phyloP scores from a whole-genome alignment of 1,284 basidiomycete genomes.

The Ceratobasidium sp. region DNA sequence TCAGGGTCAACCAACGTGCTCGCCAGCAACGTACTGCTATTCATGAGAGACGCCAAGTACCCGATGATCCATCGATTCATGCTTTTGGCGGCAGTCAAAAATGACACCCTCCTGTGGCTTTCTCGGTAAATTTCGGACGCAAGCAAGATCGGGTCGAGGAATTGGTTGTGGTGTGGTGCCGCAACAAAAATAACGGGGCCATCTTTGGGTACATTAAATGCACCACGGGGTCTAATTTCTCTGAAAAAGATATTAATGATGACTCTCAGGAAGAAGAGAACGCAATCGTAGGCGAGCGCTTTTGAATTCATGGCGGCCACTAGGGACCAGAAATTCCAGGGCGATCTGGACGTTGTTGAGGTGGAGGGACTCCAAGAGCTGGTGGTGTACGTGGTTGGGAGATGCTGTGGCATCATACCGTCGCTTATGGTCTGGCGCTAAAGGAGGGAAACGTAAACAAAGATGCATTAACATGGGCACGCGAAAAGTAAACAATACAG shows the following conservation, averaged over 20 bases:
- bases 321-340: not conserved
- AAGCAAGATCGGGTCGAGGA: conserved; percentile 91
- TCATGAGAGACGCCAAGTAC: conserved; percentile 83
- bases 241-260: conserved; percentile 97
- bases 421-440: conserved; percentile 9
- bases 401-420: conserved; percentile 28
- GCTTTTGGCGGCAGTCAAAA: conserved; percentile 92
- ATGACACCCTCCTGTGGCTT: conserved; percentile 81
- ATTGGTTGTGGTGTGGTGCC: conserved; percentile 97
- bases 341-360: not conserved
- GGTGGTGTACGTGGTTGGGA: conserved; percentile 5
- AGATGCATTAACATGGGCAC: conserved; percentile 15
- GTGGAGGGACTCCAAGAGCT: not conserved
- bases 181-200: conserved; percentile 96
- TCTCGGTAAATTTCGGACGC: conserved; percentile 87
- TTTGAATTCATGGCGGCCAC: conserved; percentile 22
- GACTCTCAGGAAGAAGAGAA: conserved; percentile 77
- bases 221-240: conserved; percentile 91
- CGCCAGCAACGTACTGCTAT: conserved; percentile 74
- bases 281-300: conserved; percentile 63
- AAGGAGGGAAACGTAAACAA: conserved; percentile 14
- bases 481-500: conserved; percentile 15
- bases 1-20: not conserved
- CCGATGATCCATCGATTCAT: conserved; percentile 84
- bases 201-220: conserved; percentile 90